Base-by-base conservation (phyloP, 768 basidiomycete genomes). In the Erythrobasidium yunnanense region DNA sequence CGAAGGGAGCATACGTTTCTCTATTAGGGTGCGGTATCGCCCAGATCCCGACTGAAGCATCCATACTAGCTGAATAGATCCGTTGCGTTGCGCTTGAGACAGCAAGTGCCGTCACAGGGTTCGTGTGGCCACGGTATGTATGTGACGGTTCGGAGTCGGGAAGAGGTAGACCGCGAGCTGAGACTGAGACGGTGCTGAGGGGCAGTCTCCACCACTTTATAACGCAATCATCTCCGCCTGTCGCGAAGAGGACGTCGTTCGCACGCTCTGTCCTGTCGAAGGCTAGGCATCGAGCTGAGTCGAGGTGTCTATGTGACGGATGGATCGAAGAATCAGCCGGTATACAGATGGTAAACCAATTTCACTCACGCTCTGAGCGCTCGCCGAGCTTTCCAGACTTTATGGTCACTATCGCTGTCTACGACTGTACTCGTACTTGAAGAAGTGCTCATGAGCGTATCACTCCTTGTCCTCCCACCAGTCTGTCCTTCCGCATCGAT, bases 201-300 rank as follows among this genome's bases (percentile, higher is more conserved):
- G 32, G 93, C 88, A 78, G 90, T 82, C 88, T 82, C 95, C 95
- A 99, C 56, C 96, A 83, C 76, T 99, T 99, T 60, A 97, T 85
- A 5, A 90, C 91, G 74, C 84, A 88, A 74, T 99, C 95, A 74
- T 96, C 93, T 29, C 91, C 89, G 23, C 87, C 95, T 50, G 87
- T 90, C n/a, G 87, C 91, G 58, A 97, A 78, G 72, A 85, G 85
- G 47, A 90, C 77, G 70, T 89, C 88, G 34, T 45, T 63, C 17
- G 52, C 22, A 8, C 57, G 38, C 15, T 51, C 34, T 20, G 11
- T 58, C 7, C 29, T 7, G 11, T 88, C 88, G 73, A 95, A 93
- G 0, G 88, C 85, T 23, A 97, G 79, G 5, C 88, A 85, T 57
- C 92, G 84, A 42, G 95, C 90, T 15, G 89, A 85, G 76, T 96